Percentiles rank a stretch among this genome's conserved stretches.
phyloP scores from a whole-genome alignment of 176 grass and related monocot genomes.

The Rhynchospora breviuscula region DNA sequence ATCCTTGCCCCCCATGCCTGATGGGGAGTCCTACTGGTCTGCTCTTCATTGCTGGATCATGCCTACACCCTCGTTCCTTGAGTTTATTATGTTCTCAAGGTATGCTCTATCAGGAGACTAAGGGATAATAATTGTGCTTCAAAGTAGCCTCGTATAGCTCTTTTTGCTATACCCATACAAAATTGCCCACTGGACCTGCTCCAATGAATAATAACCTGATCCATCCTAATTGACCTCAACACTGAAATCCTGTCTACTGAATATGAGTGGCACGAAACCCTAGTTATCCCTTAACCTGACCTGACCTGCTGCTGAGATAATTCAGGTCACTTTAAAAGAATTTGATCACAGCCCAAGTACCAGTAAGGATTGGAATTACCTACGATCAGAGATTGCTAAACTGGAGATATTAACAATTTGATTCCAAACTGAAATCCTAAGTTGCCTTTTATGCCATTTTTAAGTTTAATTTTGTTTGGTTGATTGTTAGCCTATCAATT shows the following conservation, averaged over 20 bases:
- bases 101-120: constrained; percentile 17
- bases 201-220: constrained; percentile 2
- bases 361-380: not conserved
- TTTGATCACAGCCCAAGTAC: not conserved
- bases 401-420: not conserved
- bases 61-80: constrained; percentile 93
- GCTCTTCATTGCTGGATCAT: constrained; percentile 94
- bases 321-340: not conserved
- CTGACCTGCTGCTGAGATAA: not conserved
- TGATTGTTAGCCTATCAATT: constrained; percentile 5
- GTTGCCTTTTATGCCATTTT: not conserved
- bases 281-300: not conserved
- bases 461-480: not conserved
- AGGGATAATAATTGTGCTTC: not conserved
- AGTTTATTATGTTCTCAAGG: constrained; percentile 97
- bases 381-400: not conserved
- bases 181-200: not conserved
- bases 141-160: not conserved
- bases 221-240: not conserved
- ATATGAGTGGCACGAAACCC: not conserved
- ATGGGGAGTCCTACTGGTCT: constrained; percentile 70
- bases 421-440: not conserved
- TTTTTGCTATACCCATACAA: not conserved
- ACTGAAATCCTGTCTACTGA: not conserved
- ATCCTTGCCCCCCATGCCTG: constrained; percentile 80